Base-by-base conservation (phyloP, 768 basidiomycete genomes). In the Daedalea quercina region DNA sequence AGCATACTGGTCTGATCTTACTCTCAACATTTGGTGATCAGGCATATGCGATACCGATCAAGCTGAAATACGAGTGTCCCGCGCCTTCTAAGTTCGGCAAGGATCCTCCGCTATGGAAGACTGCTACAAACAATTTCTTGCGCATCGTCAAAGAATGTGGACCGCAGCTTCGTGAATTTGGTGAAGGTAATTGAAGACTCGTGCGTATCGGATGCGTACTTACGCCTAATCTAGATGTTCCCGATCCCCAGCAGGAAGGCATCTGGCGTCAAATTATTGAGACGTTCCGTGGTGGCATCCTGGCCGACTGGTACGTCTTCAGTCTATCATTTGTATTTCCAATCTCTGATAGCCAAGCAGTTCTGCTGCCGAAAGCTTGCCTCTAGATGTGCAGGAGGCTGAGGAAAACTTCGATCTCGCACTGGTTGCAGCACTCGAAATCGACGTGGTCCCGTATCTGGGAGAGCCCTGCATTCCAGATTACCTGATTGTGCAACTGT, bases 61-160 rank as follows among this genome's bases (percentile, higher is more conserved):
- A 94, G 63, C 72, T 98, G 57, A 94, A 94, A 69, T 95, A 97
- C 57, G 92, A 95, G 33, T 96, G 94, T 66, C 94, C 95, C 0
- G 72, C 88, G 0, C 80, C 95, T 0, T 92, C 87, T 37, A 93
- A 86, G 63, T 91, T 82, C 63, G 92, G 90, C 2, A 85, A 90
- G 50, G 95, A 94, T 61, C 70, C 68, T 20, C 93, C 94, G 0
- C 70, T 99, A 2, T 98, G 95, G 95, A 94, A 94, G 70, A 94
- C 92, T 0, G 94, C 93, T n/a, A 92, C 88, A 1, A 79, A 75
- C 13, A 83, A 76, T 61, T 91, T 91, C 67, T 71, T 94, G 61
- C 73, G 74, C 13, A 76, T 90, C 28, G 84, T 90, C 42, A 87
- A 81, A 52, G 85, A 86, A 54, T 82, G 81, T 57, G 73, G 78